phyloP scores from a whole-genome alignment of 2,329 filamentous ascomycete genomes.

The Zalaria obscura region DNA sequence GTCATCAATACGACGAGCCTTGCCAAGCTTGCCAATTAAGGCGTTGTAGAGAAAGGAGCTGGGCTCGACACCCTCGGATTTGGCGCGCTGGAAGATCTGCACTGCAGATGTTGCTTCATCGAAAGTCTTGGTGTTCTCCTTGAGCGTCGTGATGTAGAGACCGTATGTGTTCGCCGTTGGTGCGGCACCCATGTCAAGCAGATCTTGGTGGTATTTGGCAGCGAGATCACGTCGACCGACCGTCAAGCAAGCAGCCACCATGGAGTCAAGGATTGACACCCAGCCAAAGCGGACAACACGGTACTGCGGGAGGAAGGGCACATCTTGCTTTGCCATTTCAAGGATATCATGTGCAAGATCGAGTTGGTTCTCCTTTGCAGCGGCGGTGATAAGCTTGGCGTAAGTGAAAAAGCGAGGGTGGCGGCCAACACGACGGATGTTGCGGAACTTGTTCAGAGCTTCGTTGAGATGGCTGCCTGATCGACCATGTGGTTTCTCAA shows the following conservation, averaged over 20 bases:
- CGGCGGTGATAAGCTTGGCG: slow-evolving; percentile 86
- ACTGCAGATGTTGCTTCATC: slow-evolving; percentile 94
- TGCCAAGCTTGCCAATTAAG: slow-evolving; percentile 93
- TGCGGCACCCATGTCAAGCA: slow-evolving; percentile 77
- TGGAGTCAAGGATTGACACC: slow-evolving; percentile 90
- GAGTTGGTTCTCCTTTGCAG: slow-evolving; percentile 71
- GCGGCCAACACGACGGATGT: slow-evolving; percentile 82
- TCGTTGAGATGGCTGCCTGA: slow-evolving; percentile 58
- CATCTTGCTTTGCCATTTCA: slow-evolving; percentile 75
- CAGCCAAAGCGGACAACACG: slow-evolving; percentile 84
- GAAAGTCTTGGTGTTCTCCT: slow-evolving; percentile 93
- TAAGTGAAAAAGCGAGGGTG: slow-evolving; percentile 95
- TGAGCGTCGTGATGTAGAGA: slow-evolving; percentile 96
- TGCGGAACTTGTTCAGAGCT: slow-evolving; percentile 70
- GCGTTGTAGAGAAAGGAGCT: slow-evolving; percentile 98
- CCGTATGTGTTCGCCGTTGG: slow-evolving; percentile 97
- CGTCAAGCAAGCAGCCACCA: slow-evolving; percentile 84
- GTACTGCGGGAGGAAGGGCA: slow-evolving; percentile 74
- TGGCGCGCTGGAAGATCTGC: slow-evolving; percentile 91
- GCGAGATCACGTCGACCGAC: slow-evolving; percentile 69
- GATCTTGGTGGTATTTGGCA: slow-evolving; percentile 77
- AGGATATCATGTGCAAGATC: slow-evolving; percentile 76
- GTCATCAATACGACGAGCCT: slow-evolving; percentile 94
- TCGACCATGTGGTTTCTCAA: slow-evolving; percentile 67
- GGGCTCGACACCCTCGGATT: slow-evolving; percentile 85